These are phyloP conservation scores for Avena atlantica DNA, from an alignment of 176 grass and related monocot genomes.

Conservation along the genomic window DNA sequence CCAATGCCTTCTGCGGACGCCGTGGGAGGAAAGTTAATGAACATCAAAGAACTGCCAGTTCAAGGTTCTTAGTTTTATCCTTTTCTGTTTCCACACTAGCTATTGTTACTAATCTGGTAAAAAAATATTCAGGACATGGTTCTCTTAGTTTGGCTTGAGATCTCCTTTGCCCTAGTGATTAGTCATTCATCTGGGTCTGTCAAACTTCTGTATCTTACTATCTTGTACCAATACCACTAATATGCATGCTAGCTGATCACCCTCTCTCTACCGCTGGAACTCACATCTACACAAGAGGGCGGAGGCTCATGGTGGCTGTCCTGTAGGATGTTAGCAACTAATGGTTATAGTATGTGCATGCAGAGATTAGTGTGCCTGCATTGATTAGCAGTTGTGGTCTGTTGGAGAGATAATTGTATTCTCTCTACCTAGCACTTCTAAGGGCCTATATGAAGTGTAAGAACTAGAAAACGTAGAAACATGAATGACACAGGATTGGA, in stretches of 20 bases:
- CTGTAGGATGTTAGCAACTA: slow-evolving; percentile 17
- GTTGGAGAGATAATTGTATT: background rate
- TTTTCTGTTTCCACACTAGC: slow-evolving; percentile 33
- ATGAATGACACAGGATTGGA: background rate
- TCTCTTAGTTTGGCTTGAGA: slow-evolving; percentile 28
- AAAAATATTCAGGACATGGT: background rate
- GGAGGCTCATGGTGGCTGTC: background rate
- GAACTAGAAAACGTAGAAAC: background rate
- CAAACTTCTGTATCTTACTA: slow-evolving; percentile 16
- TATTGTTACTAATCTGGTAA: slow-evolving; percentile 18
- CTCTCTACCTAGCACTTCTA: slow-evolving; percentile 11
- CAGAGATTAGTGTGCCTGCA: background rate
- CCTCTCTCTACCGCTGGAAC: background rate
- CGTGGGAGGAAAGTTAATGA: slow-evolving; percentile 75
- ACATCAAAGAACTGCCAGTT: slow-evolving; percentile 89
- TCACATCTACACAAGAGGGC: background rate
- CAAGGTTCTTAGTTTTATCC: slow-evolving; percentile 73
- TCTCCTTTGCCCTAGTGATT: slow-evolving; percentile 6
- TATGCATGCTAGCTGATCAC: slow-evolving; percentile 7
- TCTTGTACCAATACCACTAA: background rate
- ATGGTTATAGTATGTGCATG: background rate
- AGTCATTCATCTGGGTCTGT: background rate
- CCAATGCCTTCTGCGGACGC: slow-evolving; percentile 77
- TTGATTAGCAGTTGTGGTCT: background rate
- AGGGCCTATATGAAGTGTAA: background rate